Percentiles rank a stretch among this genome's conserved stretches.
Evolutionary conservation across 768 basidiomycete species (phyloP).

Genomic region (Tylopilus cervinicoccineus): DNA sequence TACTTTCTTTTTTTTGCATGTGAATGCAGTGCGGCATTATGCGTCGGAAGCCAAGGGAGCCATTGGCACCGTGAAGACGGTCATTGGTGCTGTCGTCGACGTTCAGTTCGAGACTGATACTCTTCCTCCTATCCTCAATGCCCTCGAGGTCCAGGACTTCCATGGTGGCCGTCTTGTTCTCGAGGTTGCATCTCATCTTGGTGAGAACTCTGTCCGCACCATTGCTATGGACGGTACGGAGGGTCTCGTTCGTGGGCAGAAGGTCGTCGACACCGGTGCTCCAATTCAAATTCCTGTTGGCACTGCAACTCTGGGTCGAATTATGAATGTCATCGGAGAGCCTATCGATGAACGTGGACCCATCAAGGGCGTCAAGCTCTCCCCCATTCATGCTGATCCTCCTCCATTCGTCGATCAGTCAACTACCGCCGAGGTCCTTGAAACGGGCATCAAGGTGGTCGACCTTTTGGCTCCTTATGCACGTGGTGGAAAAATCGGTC

Average conservation of each 20-base stretch:
- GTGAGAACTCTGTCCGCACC: slow-evolving; percentile 98
- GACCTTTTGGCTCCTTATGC: slow-evolving; percentile 99
- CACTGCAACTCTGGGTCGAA: slow-evolving; percentile 89
- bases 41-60: slow-evolving; percentile 81
- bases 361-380: slow-evolving; percentile 91
- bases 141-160: slow-evolving; percentile 95
- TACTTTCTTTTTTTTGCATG: background rate
- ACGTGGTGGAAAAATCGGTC: slow-evolving; percentile 99
- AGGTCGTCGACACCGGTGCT: slow-evolving; percentile 93
- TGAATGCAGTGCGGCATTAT: slow-evolving; percentile 67
- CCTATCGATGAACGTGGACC: slow-evolving; percentile 99
- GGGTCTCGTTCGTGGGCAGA: slow-evolving; percentile 98
- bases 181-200: slow-evolving; percentile 97
- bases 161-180: slow-evolving; percentile 95
- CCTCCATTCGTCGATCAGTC: slow-evolving; percentile 98
- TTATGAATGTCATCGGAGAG: slow-evolving; percentile 99
- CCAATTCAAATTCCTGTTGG: slow-evolving; percentile 98
- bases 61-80: slow-evolving; percentile 87
- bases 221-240: slow-evolving; percentile 99
- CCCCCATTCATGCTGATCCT: slow-evolving; percentile 95
- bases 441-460: slow-evolving; percentile 99
- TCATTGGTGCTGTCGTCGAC: slow-evolving; percentile 99
- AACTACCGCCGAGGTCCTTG: slow-evolving; percentile 96
- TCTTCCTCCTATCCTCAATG: slow-evolving; percentile 97
- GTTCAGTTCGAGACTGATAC: slow-evolving; percentile 92